Conservation (phyloP, 108 stramenopile species). For the Fragilaria radians region DNA sequence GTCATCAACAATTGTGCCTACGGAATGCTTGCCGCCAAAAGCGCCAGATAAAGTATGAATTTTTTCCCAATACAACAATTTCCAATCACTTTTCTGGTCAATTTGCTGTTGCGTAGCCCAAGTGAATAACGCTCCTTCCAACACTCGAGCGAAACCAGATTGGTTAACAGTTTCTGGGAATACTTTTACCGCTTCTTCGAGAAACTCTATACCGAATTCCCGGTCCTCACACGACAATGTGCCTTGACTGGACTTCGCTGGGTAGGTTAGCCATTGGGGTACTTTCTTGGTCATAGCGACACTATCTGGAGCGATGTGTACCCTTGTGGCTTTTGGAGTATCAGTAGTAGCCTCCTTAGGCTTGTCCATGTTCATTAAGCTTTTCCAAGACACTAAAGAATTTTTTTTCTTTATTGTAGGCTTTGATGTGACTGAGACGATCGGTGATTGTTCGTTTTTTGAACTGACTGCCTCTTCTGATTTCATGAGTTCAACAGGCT, state of each 20-base stretch:
- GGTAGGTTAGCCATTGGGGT: neutral
- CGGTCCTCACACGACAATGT: constrained; percentile 11
- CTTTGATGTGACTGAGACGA: too few relatives aligned
- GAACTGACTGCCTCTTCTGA: too few relatives aligned
- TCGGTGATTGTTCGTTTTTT: too few relatives aligned
- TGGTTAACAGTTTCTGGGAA: constrained; percentile 16
- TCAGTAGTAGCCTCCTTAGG: neutral
- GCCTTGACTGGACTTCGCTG: neutral
- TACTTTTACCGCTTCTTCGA: constrained; percentile 12
- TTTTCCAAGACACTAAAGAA: neutral
- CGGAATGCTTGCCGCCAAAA: constrained; percentile 28
- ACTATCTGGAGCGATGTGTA: neutral
- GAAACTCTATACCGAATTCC: constrained; percentile 30
- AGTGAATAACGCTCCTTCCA: constrained; percentile 4
- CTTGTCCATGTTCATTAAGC: neutral
- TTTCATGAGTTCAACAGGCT: too few relatives aligned
- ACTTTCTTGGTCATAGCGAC: constrained; percentile 4
- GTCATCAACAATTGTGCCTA: constrained; percentile 27
- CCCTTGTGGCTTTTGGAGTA: neutral
- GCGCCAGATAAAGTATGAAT: constrained; percentile 36
- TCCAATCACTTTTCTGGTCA: constrained; percentile 22
- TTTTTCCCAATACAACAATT: constrained; percentile 44
- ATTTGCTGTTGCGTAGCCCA: neutral
- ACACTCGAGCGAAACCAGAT: neutral
- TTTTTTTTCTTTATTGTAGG: too few relatives aligned